phyloP scores from a whole-genome alignment of 257 asterid species.

The Schizonepeta tenuifolia region DNA sequence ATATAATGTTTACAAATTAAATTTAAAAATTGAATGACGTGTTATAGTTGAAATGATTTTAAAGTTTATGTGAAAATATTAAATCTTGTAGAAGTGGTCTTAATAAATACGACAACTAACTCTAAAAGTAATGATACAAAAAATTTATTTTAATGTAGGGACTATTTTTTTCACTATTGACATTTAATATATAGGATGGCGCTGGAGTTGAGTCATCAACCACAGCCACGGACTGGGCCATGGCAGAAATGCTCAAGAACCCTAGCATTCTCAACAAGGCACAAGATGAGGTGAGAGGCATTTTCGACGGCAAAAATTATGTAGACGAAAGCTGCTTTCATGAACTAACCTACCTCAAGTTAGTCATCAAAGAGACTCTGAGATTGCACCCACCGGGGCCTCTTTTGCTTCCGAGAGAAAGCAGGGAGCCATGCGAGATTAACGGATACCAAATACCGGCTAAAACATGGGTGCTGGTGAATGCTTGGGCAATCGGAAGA shows the following conservation, averaged over 20 bases:
- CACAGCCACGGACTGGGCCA: constrained; percentile 26
- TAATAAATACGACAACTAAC: too few relatives aligned
- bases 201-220: constrained; percentile 39
- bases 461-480: constrained; percentile 29
- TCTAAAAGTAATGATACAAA: too few relatives aligned
- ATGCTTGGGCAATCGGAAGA: constrained; percentile 35
- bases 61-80: too few relatives aligned
- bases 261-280: constrained; percentile 31
- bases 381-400: constrained; percentile 32
- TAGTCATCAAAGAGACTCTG: constrained; percentile 36
- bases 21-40: too few relatives aligned
- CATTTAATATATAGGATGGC: constrained; percentile 19
- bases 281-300: constrained; percentile 32
- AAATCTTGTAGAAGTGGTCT: too few relatives aligned
- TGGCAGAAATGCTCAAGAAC: constrained; percentile 38
- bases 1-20: too few relatives aligned
- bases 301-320: background rate
- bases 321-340: constrained; percentile 22
- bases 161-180: too few relatives aligned
- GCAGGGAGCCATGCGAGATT: constrained; percentile 19
- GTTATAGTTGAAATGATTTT: too few relatives aligned
- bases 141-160: too few relatives aligned
- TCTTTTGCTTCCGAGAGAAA: constrained; percentile 27
- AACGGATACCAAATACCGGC: constrained; percentile 33
- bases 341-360: constrained; percentile 28